phyloP scores from a whole-genome alignment of 805 yeast genomes.

The Starmera pachycereana region DNA sequence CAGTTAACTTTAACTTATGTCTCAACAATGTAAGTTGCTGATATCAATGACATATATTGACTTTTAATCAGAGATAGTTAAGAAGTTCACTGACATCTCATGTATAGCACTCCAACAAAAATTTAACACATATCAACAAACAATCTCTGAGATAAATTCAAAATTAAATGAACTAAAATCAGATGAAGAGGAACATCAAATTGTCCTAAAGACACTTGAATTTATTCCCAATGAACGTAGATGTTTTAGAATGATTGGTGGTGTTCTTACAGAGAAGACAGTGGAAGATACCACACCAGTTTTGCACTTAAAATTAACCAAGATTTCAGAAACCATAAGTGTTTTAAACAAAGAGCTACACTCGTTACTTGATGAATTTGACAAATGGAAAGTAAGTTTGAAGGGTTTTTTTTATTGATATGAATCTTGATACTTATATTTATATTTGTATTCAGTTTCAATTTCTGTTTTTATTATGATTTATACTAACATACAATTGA shows the following conservation, averaged over 20 bases:
- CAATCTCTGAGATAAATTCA: slow-evolving; percentile 33
- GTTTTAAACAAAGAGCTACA: slow-evolving; percentile 24
- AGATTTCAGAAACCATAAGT: slow-evolving; percentile 28
- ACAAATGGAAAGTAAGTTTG: slow-evolving; percentile 27
- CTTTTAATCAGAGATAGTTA: too few species aligned
- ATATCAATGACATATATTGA: too few species aligned
- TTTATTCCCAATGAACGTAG: slow-evolving; percentile 49
- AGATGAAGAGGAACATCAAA: slow-evolving; percentile 36
- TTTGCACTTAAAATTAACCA: slow-evolving; percentile 43
- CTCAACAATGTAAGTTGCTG: too few species aligned
- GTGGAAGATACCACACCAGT: slow-evolving; percentile 68
- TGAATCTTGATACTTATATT: too few species aligned
- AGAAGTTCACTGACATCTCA: too few species aligned
- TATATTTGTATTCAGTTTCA: neutral
- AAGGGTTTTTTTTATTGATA: too few species aligned
- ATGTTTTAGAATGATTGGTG: slow-evolving; percentile 91
- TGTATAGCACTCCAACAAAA: too few species aligned
- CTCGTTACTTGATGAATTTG: slow-evolving; percentile 26
- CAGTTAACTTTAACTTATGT: too few species aligned
- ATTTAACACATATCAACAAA: slow-evolving; percentile 23
- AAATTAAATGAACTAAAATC: slow-evolving; percentile 37
- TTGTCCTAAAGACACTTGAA: slow-evolving; percentile 50
- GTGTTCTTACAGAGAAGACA: slow-evolving; percentile 75
- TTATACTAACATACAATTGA: neutral
- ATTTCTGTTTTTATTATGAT: neutral